Base-by-base conservation (phyloP, 208 protist species). In the Acanthamoeba lugdunensis region DNA sequence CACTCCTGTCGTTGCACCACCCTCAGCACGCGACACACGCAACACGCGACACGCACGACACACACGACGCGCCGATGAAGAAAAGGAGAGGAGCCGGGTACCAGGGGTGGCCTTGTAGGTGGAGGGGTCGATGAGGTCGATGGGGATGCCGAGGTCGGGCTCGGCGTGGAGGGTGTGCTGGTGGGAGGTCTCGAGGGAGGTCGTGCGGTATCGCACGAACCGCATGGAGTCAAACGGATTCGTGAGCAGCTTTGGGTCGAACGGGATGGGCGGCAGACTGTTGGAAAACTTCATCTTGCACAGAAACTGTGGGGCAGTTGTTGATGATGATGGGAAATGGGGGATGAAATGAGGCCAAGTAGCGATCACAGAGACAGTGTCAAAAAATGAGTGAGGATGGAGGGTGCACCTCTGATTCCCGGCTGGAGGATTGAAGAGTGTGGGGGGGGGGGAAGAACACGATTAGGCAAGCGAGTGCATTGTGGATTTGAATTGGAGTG, bases 201-300 rank as follows among this genome's bases (percentile, higher is more conserved):
- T 95, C 3, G 94, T 94, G 48, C 58, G 87, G 69, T 95, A 95
- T 16, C 69, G 41, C 30, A 69, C 73, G 56, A 94, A 94, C 63
- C 52, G 65, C 14, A 52, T 94, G 23, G 94, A 88, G 45, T 95
- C 93, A 9, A 94, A 85, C 67, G 82, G 87, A 54, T 87, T 63
- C 6, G 77, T 54, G 33, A 95, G 37, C 33, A 95, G 93, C 77
- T 95, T 95, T 52, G 94, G 94, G 16, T 95, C 93, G 23, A 95
- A 95, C 63, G 94, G 93, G 77, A 95, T 87, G 37, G 90, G 65
- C 48, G 94, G 88, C 87, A 95, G 56, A 21, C 6, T 90, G 45
- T 95, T 95, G 13, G 28, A 58, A 61, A 94, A 94, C 67, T 82
- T 88, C 77, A 95, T 33, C 52, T 75, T 63, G 45, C 94, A 95